Evolutionary conservation across 768 basidiomycete species (phyloP), one percentile per base, ranked within the genome.

Genomic region (Boletus patriciae): DNA sequence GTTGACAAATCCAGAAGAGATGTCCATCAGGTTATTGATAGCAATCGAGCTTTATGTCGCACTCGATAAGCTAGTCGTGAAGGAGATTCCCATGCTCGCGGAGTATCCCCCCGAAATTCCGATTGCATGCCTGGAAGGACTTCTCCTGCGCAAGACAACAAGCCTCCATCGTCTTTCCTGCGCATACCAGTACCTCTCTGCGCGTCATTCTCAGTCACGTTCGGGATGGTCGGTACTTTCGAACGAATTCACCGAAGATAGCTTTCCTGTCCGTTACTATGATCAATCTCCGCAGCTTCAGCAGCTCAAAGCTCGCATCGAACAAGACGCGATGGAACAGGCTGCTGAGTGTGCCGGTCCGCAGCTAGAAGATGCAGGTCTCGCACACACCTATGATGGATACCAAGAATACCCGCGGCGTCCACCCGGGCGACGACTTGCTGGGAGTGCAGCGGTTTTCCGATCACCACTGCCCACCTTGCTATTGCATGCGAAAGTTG

Each of bases 381-480:
- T 9, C 7, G 21, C 42, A 42, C 9, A 6, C 13, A 15, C 3
- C 42, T 15, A 4, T 42, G 41, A 42, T 23, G 21, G n/a, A 44
- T 25, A 25, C 43, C 43, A 25, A 16, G 15, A 11, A 18, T 3
- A 9, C 15, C 7, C 8, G 8, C 21, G 23, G 21, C 13, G 2
- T 6, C 7, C 15, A 42, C 23, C 21, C 15, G 21, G 11, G 13
- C 21, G 12, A 23, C 42, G 4, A 15, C 42, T 16, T 5, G 23
- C 2, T 10, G 15, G 3, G 15, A 9, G 16, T 0, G 15, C 18
- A 25, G 25, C 2, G 25, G 25, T 4, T 25, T 25, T 4, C 29
- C 3, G 59, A 74, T 8, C 68, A 74, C 46, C 79, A 78, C 55
- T 78, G 76, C 77, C 79, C 76, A 1, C 56, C 79, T n/a, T 72